Percentiles rank a stretch among this genome's conserved stretches.
Conservation (phyloP, 2,329 filamentous ascomycete genomes). For the Chaetomium strumarium region DNA sequence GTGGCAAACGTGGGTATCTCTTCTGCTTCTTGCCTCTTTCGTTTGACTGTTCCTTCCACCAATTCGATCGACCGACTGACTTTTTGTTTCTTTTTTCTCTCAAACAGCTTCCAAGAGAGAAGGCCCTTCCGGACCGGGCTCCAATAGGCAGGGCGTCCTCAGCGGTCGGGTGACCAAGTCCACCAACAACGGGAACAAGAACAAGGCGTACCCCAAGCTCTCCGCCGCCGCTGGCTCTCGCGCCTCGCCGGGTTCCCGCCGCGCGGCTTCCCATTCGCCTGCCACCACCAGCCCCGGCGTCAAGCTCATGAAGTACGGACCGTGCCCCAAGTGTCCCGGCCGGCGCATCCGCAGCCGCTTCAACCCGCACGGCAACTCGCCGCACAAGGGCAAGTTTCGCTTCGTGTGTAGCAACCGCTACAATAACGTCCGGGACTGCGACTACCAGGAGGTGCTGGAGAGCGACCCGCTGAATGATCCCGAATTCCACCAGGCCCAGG, state of each 20-base stretch:
- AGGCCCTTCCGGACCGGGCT: neutral
- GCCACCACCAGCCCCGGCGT: neutral
- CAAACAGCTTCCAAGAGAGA: neutral
- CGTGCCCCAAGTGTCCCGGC: constrained; percentile 15
- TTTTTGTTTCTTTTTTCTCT: neutral
- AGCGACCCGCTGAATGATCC: constrained; percentile 2
- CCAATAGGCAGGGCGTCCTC: neutral
- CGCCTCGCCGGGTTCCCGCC: neutral
- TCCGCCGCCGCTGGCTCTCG: neutral
- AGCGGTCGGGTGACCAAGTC: neutral
- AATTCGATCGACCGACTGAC: neutral
- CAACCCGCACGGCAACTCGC: constrained; percentile 4
- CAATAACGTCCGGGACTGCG: neutral
- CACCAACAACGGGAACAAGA: neutral
- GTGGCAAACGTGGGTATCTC: neutral
- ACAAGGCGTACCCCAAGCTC: neutral
- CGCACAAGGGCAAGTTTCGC: constrained; percentile 11
- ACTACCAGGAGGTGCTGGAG: constrained; percentile 8
- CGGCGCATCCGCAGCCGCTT: constrained; percentile 12
- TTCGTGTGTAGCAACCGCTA: constrained; percentile 13
- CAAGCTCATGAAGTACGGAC: constrained; percentile 12
- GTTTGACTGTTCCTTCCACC: neutral
- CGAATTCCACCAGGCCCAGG: neutral
- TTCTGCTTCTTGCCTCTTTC: neutral
- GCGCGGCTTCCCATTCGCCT: neutral